A percentile compares a stretch with the other conserved stretches of the same genome.
Evolutionary conservation across 2,329 filamentous ascomycete species (phyloP).

Genomic region (Ophiocordyceps camponoti-floridani): DNA sequence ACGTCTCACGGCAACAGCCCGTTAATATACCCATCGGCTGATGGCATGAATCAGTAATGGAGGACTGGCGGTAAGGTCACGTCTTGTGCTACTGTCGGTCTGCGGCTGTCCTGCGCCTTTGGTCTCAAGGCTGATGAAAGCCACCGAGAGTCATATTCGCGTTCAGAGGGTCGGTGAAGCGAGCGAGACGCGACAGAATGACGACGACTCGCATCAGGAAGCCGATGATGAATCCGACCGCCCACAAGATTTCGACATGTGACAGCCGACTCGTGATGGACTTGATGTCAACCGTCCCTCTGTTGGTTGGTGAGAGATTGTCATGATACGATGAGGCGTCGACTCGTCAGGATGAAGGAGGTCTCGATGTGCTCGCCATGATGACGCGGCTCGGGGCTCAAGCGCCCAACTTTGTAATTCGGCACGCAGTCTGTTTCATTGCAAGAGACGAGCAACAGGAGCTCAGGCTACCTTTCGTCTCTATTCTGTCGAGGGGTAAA

Average conservation of each 20-base stretch:
- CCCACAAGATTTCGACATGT: neutral
- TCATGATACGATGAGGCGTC: neutral
- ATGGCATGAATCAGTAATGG: conserved; percentile 4
- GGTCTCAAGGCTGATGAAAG: neutral
- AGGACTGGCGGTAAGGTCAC: neutral
- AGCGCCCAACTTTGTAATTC: neutral
- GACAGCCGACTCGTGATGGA: neutral
- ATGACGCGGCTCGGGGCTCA: neutral
- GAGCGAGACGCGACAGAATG: neutral
- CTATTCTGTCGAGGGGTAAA: too few species aligned
- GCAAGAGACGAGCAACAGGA: neutral
- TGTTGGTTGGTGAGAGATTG: neutral
- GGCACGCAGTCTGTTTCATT: neutral
- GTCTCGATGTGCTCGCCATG: neutral
- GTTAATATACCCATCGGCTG: neutral
- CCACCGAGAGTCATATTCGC: neutral
- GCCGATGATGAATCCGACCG: neutral
- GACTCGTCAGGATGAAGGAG: neutral
- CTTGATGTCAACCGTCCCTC: neutral
- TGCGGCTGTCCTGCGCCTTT: neutral
- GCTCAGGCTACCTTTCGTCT: neutral
- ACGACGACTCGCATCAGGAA: neutral
- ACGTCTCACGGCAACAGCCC: neutral
- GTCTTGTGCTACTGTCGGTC: neutral
- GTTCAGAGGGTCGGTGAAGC: neutral